These are phyloP conservation scores for Phytophthora boehmeriae DNA, from an alignment of 352 stramenopile species.

Conservation along the genomic window DNA sequence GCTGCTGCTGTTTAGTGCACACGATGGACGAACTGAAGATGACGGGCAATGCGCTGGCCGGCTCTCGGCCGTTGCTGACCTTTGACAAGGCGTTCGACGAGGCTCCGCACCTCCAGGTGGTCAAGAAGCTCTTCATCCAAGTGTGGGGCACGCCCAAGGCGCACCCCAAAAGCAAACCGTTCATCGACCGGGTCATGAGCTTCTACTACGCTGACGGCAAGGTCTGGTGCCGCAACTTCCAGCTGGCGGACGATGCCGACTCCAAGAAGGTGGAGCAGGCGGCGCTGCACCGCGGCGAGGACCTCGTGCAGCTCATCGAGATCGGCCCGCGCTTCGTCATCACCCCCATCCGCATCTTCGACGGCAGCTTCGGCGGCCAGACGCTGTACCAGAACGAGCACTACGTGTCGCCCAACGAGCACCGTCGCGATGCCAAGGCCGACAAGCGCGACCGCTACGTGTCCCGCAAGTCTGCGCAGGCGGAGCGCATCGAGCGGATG, in stretches of 20 bases:
- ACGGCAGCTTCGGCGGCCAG: slow-evolving; percentile 97
- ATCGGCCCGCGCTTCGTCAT: slow-evolving; percentile 99
- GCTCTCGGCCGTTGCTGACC: slow-evolving; percentile 96
- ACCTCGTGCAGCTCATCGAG: slow-evolving; percentile 97
- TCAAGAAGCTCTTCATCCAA: slow-evolving; percentile 97
- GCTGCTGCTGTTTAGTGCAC: slow-evolving; percentile 83
- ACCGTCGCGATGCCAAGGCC: slow-evolving; percentile 87
- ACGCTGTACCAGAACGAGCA: slow-evolving; percentile 98
- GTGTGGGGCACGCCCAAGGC: slow-evolving; percentile 96
- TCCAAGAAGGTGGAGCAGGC: slow-evolving; percentile 92
- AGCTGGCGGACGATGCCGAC: slow-evolving; percentile 85
- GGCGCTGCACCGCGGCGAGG: slow-evolving; percentile 83
- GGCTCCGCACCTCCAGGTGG: slow-evolving; percentile 91
- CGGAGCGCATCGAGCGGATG: slow-evolving; percentile 74
- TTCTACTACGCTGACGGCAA: slow-evolving; percentile 95
- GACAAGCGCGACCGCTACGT: slow-evolving; percentile 94
- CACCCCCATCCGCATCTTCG: slow-evolving; percentile 98
- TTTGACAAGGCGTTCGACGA: slow-evolving; percentile 96
- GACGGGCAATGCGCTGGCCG: slow-evolving; percentile 98
- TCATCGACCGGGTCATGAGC: slow-evolving; percentile 99
- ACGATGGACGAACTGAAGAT: slow-evolving; percentile 99
- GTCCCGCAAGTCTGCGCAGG: slow-evolving; percentile 88
- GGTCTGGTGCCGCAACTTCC: slow-evolving; percentile 99
- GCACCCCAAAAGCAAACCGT: slow-evolving; percentile 99
- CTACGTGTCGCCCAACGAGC: slow-evolving; percentile 97